phyloP scores from a whole-genome alignment of 2,329 filamentous ascomycete genomes.

The Microdochium nivale region DNA sequence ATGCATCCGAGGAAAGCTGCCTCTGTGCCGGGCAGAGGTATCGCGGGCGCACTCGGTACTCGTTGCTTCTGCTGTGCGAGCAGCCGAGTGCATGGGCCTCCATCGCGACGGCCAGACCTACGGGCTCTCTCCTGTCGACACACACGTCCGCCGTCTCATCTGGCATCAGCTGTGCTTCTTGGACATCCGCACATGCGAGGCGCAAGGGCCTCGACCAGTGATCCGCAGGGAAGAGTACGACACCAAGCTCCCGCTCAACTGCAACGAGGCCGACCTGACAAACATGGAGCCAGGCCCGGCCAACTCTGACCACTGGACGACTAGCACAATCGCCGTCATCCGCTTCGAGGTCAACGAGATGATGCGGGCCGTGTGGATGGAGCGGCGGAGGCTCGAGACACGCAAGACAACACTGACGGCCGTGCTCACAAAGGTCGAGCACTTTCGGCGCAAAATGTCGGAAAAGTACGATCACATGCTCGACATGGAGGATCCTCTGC shows the following conservation, averaged over 20 bases:
- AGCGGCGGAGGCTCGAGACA: conserved; percentile 55
- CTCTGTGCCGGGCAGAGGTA: conserved; percentile 62
- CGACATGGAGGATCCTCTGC: conserved; percentile 48
- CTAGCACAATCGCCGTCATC: conserved; percentile 58
- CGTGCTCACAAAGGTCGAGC: conserved; percentile 59
- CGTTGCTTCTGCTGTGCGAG: conserved; percentile 61
- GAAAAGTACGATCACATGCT: conserved; percentile 58
- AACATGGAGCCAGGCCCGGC: conserved; percentile 28
- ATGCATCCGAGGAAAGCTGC: conserved; percentile 38
- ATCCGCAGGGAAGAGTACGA: conserved; percentile 71
- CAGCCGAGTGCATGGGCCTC: conserved; percentile 71
- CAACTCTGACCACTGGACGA: conserved; percentile 52
- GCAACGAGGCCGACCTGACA: conserved; percentile 56
- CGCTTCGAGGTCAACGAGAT: conserved; percentile 68
- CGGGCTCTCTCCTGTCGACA: conserved; percentile 57
- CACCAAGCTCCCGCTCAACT: conserved; percentile 62
- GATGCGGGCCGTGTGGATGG: conserved; percentile 61
- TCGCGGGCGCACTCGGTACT: conserved; percentile 67
- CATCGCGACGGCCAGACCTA: conserved; percentile 64
- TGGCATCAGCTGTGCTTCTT: conserved; percentile 76
- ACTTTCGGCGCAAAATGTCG: conserved; percentile 55
- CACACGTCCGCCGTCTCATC: conserved; percentile 61
- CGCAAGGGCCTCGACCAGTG: conserved; percentile 61
- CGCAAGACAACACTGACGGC: conserved; percentile 53
- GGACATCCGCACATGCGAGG: conserved; percentile 66